Evolutionary conservation across 345 rosid species (phyloP), one percentile per base, ranked within the genome.

Genomic region (Draba incana): DNA sequence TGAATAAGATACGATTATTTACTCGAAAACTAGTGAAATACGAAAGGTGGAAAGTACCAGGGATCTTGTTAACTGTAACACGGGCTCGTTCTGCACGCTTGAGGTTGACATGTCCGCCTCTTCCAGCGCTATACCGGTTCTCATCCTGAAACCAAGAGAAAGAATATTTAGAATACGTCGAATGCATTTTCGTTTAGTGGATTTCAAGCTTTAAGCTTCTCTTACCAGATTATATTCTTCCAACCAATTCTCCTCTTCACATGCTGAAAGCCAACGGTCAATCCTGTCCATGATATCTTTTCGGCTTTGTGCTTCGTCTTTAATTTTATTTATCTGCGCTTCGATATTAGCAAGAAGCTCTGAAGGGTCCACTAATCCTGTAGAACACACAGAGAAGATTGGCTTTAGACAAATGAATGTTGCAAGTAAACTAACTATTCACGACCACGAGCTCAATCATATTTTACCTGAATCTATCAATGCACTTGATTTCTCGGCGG

Each of bases 241-340:
- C 55, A 94, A 85, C 97, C 99, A 94, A 66, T 86, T 91, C 54
- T 94, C 99, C 71, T 91, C 99, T 78, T 94, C 95, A 59, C 96
- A 91, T 41, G 95, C 97, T 11, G 79, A 83, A 45, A 94, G 99
- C 97, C 99, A 94, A 68, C 89, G 80, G 20, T 91, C 95, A 66
- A 94, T 87, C 73, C 93, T 83, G 70, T 91, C 96, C 92, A 87
- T 86, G 76, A 94, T 92, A 55, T 94, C 99, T 82, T 86, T 91
- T 42, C 99, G 88, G 74, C 92, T 87, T 51, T 70, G 48, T 52
- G 95, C 96, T 80, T 88, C 95, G 3, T 87, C 96, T 79, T 85
- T 94, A 24, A 78, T 89, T 76, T 84, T 94, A 46, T 74, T 77
- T 52, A 91, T 94, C 63, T 87, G 90, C 41, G 77, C 76, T 80